These are phyloP conservation scores for Mycosphaerella arachidis DNA, from an alignment of 2,329 filamentous ascomycete species.

Conservation along the genomic window DNA sequence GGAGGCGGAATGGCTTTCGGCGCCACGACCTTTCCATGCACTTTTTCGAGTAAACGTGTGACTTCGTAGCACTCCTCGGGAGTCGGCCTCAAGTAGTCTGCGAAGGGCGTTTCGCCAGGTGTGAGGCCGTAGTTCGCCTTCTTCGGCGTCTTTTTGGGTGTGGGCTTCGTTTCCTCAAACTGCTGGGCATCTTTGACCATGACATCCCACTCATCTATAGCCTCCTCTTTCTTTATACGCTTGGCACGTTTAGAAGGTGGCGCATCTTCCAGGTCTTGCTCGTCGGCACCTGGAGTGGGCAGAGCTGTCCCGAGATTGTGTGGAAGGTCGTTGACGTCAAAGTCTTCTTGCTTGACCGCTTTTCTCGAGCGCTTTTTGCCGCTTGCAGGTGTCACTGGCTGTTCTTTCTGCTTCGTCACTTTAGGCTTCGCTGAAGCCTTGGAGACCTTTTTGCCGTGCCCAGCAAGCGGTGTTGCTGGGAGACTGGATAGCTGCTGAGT, in stretches of 20 bases:
- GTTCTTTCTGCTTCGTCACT: not conserved
- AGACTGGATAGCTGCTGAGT: conserved; percentile 42
- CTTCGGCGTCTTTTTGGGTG: conserved; percentile 36
- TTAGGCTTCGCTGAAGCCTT: conserved; percentile 18
- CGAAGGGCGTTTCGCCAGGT: conserved; percentile 59
- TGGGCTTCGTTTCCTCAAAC: conserved; percentile 10
- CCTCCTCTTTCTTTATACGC: conserved; percentile 11
- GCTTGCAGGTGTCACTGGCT: conserved; percentile 15
- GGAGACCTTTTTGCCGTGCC: conserved; percentile 24
- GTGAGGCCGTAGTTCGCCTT: conserved; percentile 45
- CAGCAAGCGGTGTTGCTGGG: conserved; percentile 36
- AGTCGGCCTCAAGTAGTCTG: conserved; percentile 62
- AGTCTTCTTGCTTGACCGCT: conserved; percentile 34
- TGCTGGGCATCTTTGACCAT: conserved; percentile 16
- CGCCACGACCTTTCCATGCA: conserved; percentile 61
- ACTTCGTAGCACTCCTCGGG: conserved; percentile 66
- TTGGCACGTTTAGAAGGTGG: conserved; percentile 28
- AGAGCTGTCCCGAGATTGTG: conserved; percentile 50
- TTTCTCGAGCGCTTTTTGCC: conserved; percentile 38
- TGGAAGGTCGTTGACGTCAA: conserved; percentile 48
- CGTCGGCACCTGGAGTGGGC: conserved; percentile 28
- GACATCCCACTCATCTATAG: not conserved
- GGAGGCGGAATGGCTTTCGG: conserved; percentile 66
- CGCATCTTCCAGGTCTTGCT: conserved; percentile 12
- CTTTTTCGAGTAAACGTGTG: conserved; percentile 57